phyloP scores from a whole-genome alignment of 2,329 filamentous ascomycete species.

The Scedosporium dehoogii region DNA sequence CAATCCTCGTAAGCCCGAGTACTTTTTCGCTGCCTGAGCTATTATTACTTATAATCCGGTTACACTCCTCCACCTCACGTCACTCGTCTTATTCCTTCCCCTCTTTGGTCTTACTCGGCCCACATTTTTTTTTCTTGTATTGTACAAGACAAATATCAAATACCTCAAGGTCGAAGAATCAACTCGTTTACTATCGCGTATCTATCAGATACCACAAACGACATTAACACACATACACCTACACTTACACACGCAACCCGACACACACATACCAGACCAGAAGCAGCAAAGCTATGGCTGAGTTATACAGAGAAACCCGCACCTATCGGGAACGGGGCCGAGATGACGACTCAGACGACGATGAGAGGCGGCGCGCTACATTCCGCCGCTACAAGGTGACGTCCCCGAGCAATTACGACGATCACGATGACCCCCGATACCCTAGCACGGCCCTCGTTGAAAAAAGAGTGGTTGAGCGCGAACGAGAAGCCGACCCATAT shows the following conservation, averaged over 20 bases:
- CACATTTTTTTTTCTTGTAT: background rate
- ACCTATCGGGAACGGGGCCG: slow-evolving; percentile 3
- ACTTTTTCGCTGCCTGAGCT: background rate
- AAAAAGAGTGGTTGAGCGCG: slow-evolving; percentile 33
- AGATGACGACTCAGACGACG: slow-evolving; percentile 23
- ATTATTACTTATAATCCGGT: background rate
- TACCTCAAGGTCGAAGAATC: background rate
- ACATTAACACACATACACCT: background rate
- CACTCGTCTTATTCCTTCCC: background rate
- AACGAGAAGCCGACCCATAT: slow-evolving; percentile 13
- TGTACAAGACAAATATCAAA: background rate
- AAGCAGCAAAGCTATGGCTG: background rate
- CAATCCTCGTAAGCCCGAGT: background rate
- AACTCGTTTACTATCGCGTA: background rate
- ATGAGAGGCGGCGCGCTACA: slow-evolving; percentile 35
- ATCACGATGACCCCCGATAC: slow-evolving; percentile 34
- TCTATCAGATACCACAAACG: background rate
- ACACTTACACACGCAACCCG: background rate
- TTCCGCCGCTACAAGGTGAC: slow-evolving; percentile 43
- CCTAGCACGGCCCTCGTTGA: slow-evolving; percentile 26
- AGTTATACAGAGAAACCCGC: slow-evolving; percentile 5
- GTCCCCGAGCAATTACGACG: slow-evolving; percentile 28
- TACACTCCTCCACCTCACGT: background rate
- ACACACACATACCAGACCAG: background rate
- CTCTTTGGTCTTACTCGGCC: background rate